Conservation (phyloP, 2,329 filamentous ascomycete species). For the Xylariaceae sp. region DNA sequence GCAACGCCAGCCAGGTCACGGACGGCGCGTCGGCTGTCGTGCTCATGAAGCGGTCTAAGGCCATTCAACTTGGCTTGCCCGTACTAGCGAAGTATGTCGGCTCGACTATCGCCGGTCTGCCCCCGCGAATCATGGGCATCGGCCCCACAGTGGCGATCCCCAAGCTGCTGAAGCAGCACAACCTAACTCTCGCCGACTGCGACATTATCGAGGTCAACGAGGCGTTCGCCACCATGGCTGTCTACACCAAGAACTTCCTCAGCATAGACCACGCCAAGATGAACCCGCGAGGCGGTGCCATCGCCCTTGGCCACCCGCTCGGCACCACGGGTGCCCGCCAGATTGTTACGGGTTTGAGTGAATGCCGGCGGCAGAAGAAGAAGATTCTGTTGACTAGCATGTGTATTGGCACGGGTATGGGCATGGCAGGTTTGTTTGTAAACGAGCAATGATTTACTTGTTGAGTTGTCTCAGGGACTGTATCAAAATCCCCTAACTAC, state of each 20-base stretch:
- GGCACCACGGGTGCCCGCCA: constrained; percentile 74
- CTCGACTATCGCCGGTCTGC: constrained; percentile 82
- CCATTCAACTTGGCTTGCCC: constrained; percentile 80
- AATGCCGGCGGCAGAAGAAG: constrained; percentile 79
- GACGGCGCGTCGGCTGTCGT: constrained; percentile 88
- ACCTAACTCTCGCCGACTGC: constrained; percentile 73
- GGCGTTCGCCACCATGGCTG: constrained; percentile 96
- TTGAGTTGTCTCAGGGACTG: too few species aligned
- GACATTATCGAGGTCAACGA: constrained; percentile 95
- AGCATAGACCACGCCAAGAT: constrained; percentile 71
- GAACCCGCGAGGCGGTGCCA: constrained; percentile 77
- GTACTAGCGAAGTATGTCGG: constrained; percentile 94
- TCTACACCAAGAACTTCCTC: constrained; percentile 78
- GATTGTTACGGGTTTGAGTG: constrained; percentile 85
- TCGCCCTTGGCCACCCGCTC: constrained; percentile 79
- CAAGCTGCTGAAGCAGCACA: constrained; percentile 80
- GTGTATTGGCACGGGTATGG: constrained; percentile 71
- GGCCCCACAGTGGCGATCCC: constrained; percentile 69
- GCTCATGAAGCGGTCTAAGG: constrained; percentile 91
- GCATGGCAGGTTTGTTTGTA: constrained; percentile 64
- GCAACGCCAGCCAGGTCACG: constrained; percentile 92
- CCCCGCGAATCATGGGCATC: constrained; percentile 96
- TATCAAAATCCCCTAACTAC: too few species aligned
- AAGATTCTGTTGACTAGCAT: constrained; percentile 90
- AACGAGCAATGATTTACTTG: constrained; percentile 49